A percentile compares a stretch with the other conserved stretches of the same genome.
Evolutionary conservation across 257 asterid genomes (phyloP).

Genomic region (Asclepias syriaca): DNA sequence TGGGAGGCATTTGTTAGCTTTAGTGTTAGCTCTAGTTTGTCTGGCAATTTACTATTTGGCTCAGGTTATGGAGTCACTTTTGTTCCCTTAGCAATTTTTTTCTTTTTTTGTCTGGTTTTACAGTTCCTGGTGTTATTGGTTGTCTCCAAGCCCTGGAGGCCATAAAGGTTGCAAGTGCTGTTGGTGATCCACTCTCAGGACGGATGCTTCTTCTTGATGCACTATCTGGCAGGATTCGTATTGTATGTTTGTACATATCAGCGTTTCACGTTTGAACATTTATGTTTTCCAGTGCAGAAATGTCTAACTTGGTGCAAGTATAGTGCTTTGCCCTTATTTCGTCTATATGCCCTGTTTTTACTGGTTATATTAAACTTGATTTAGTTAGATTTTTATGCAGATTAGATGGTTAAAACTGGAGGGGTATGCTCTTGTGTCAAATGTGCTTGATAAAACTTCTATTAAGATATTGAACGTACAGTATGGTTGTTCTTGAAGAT

Average conservation of each 20-base stretch:
- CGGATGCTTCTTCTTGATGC: constrained; percentile 87
- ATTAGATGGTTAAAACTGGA: neutral
- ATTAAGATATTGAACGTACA: neutral
- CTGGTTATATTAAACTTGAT: neutral
- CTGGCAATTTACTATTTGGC: neutral
- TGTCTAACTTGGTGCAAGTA: neutral
- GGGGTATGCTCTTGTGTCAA: neutral
- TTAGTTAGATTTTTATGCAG: neutral
- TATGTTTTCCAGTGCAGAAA: neutral
- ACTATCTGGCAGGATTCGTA: constrained; percentile 63
- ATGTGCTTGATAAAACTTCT: neutral
- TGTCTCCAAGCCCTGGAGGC: constrained; percentile 97
- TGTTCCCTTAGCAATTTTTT: neutral
- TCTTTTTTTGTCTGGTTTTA: neutral
- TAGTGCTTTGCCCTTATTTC: neutral
- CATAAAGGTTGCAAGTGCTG: constrained; percentile 66
- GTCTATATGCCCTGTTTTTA: neutral
- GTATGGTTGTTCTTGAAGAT: neutral
- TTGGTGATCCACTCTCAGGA: constrained; percentile 92
- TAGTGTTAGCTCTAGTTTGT: neutral
- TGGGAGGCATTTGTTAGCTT: neutral
- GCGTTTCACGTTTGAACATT: neutral
- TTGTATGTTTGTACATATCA: constrained; percentile 40
- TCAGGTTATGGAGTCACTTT: neutral
- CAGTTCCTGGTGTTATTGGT: constrained; percentile 96